A percentile compares a stretch with the other conserved stretches of the same genome.
These are phyloP conservation scores for Saturnispora diversa DNA, from an alignment of 805 yeast species.

Conservation along the genomic window DNA sequence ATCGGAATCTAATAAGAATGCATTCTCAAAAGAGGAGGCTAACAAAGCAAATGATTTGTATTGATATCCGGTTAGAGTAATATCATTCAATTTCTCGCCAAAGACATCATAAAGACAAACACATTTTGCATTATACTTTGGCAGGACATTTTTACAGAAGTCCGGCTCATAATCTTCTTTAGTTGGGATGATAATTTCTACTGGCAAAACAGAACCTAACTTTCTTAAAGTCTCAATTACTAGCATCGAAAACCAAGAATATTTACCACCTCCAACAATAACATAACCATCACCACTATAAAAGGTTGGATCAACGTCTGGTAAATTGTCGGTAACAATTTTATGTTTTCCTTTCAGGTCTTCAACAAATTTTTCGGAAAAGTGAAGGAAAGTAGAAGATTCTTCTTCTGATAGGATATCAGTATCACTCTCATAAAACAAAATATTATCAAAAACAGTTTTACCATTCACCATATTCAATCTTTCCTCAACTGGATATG, in stretches of 20 bases:
- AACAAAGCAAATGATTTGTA: slow-evolving; percentile 38
- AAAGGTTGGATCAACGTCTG: slow-evolving; percentile 27
- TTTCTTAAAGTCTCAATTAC: slow-evolving; percentile 35
- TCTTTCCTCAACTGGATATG: slow-evolving; percentile 28
- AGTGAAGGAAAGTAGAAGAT: slow-evolving; percentile 12
- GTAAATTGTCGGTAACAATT: slow-evolving; percentile 38
- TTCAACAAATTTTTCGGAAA: slow-evolving; percentile 33
- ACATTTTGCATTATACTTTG: slow-evolving; percentile 36
- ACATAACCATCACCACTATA: slow-evolving; percentile 29
- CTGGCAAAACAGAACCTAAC: slow-evolving; percentile 35
- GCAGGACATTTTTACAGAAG: slow-evolving; percentile 32
- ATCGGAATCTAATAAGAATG: slow-evolving; percentile 39
- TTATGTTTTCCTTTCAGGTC: slow-evolving; percentile 42
- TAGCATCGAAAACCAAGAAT: slow-evolving; percentile 34
- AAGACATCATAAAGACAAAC: slow-evolving; percentile 32
- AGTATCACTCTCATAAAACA: slow-evolving; percentile 6
- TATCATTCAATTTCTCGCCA: slow-evolving; percentile 23
- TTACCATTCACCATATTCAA: slow-evolving; percentile 20
- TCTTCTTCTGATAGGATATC: slow-evolving; percentile 13
- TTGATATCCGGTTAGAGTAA: slow-evolving; percentile 31
- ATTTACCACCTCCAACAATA: slow-evolving; percentile 38
- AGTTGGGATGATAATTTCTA: slow-evolving; percentile 19
- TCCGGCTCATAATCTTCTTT: slow-evolving; percentile 13
- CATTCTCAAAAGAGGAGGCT: slow-evolving; percentile 41
- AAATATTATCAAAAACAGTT: slow-evolving; percentile 17